A percentile compares a stretch with the other conserved stretches of the same genome.
phyloP scores from a whole-genome alignment of 179 eudicot genomes.

The Beta corolliflora region DNA sequence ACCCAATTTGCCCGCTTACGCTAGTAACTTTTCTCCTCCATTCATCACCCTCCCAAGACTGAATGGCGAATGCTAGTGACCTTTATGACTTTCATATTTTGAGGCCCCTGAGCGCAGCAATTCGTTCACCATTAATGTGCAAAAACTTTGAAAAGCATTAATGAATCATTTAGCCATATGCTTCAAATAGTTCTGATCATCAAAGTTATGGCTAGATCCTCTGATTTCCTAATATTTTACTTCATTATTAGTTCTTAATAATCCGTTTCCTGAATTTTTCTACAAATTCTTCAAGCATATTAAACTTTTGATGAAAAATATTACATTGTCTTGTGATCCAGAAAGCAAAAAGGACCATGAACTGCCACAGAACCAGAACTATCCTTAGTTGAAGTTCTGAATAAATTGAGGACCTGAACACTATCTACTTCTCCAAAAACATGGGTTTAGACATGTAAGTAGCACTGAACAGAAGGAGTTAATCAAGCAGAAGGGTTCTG shows the following conservation, averaged over 20 bases:
- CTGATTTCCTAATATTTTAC: not conserved
- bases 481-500: not conserved
- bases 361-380: not conserved
- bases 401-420: not conserved
- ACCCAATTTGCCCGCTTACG: not conserved
- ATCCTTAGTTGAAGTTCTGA: not conserved
- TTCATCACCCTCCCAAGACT: not conserved
- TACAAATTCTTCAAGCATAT: not conserved
- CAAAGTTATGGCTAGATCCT: not conserved
- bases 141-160: not conserved
- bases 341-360: not conserved
- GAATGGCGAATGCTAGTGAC: not conserved
- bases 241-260: not conserved
- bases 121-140: not conserved
- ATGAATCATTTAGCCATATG: conserved; percentile 3
- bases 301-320: not conserved
- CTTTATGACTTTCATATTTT: not conserved
- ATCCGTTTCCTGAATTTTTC: not conserved
- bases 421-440: not conserved
- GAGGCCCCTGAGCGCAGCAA: not conserved
- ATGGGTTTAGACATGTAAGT: not conserved
- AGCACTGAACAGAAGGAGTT: not conserved
- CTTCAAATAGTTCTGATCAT: not conserved
- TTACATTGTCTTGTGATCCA: not conserved
- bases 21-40: not conserved